These are phyloP conservation scores for Austroboletus eburneus DNA, from an alignment of 768 basidiomycete species.

Conservation along the genomic window DNA sequence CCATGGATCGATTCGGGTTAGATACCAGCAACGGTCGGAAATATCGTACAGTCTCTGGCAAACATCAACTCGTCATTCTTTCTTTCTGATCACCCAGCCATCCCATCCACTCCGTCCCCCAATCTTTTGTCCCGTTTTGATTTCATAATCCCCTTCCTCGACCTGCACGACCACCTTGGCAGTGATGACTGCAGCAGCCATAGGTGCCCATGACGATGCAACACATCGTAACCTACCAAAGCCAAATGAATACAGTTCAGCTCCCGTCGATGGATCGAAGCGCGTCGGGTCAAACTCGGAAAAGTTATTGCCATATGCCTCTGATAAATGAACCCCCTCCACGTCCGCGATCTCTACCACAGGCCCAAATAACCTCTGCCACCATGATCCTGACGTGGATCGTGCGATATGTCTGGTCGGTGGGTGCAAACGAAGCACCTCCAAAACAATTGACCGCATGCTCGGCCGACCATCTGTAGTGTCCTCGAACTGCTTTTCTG, in stretches of 20 bases:
- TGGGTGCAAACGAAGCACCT: constrained; percentile 28
- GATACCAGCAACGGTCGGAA: too few relatives aligned
- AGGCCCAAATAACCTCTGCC: constrained; percentile 8
- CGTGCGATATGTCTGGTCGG: constrained; percentile 25
- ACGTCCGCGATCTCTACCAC: constrained; percentile 23
- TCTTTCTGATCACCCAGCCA: constrained; percentile 33
- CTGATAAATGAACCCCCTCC: constrained; percentile 15
- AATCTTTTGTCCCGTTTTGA: constrained; percentile 13
- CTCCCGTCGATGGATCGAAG: constrained; percentile 29
- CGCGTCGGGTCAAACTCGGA: constrained; percentile 43
- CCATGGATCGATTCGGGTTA: too few relatives aligned
- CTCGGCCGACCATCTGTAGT: constrained; percentile 17
- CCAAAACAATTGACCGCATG: constrained; percentile 24
- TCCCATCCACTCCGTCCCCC: constrained; percentile 50
- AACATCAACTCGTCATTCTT: not conserved
- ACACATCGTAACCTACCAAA: constrained; percentile 35
- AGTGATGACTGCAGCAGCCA: constrained; percentile 47
- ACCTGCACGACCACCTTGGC: constrained; percentile 39
- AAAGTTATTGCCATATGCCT: constrained; percentile 31
- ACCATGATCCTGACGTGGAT: constrained; percentile 5
- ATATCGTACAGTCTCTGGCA: too few relatives aligned
- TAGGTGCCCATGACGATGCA: constrained; percentile 53
- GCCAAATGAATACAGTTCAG: constrained; percentile 44
- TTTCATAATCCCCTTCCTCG: constrained; percentile 17
- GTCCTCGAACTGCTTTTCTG: constrained; percentile 14